Evolutionary conservation across 495 filamentous ascomycete genomes (phyloP).

Genomic region (Penicillium macrosclerotiorum): DNA sequence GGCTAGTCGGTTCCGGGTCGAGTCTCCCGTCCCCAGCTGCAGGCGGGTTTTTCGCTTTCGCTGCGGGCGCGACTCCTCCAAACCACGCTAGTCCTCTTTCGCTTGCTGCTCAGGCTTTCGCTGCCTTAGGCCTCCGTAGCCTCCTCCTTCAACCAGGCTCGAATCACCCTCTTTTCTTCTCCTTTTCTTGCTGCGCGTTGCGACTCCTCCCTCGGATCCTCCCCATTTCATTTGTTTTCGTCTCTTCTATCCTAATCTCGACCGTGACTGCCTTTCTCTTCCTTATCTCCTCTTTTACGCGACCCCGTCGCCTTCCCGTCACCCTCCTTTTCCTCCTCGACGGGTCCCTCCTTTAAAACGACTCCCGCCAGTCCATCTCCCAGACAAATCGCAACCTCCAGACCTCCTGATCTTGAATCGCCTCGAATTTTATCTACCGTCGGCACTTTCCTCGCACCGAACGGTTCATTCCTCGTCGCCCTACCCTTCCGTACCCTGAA

Average conservation of each 20-base stretch:
- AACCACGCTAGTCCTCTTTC: conserved; percentile 22
- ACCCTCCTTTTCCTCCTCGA: conserved; percentile 21
- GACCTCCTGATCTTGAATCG: conserved; percentile 17
- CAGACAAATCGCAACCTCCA: conserved; percentile 21
- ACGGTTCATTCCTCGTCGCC: background rate
- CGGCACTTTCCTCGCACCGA: conserved; percentile 2
- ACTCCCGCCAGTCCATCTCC: no score
- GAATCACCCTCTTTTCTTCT: conserved; percentile 30
- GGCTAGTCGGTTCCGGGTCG: conserved; percentile 14
- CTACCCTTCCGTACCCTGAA: conserved; percentile 17
- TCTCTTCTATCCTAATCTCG: conserved; percentile 23
- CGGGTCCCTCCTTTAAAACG: no score
- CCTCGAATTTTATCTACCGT: background rate
- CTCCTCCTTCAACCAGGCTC: conserved; percentile 31
- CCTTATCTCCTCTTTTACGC: conserved; percentile 34
- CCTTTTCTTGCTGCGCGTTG: conserved; percentile 33
- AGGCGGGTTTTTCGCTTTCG: conserved; percentile 5
- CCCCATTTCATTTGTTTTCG: conserved; percentile 23
- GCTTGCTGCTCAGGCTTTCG: conserved; percentile 19
- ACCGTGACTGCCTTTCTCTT: conserved; percentile 17
- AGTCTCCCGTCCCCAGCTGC: conserved; percentile 7
- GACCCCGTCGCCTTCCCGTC: conserved; percentile 32
- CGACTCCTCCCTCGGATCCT: conserved; percentile 28
- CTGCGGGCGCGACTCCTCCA: conserved; percentile 8
- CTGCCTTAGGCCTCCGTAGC: conserved; percentile 28